Conservation (phyloP, 306 rosid species). For the Prunus salicina region DNA sequence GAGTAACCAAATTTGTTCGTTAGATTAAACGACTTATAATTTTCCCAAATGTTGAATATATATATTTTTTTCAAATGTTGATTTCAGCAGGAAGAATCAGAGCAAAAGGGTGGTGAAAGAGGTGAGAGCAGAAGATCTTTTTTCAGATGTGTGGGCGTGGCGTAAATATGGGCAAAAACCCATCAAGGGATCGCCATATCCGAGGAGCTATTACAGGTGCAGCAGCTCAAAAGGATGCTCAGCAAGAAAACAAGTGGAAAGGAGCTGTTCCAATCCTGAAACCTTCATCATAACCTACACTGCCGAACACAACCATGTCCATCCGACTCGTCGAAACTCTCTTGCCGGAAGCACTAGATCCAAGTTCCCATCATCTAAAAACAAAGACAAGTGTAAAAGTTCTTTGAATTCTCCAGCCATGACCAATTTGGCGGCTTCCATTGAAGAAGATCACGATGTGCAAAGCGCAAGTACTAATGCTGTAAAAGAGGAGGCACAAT, state of each 20-base stretch:
- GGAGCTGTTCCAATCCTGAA: conserved; percentile 56
- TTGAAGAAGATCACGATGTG: neutral
- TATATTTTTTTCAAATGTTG: neutral
- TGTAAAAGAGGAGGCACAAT: conserved; percentile 15
- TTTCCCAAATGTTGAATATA: neutral
- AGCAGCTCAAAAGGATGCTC: conserved; percentile 84
- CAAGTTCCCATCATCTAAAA: conserved; percentile 26
- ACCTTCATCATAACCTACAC: conserved; percentile 67
- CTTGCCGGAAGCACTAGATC: conserved; percentile 45
- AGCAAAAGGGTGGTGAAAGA: conserved; percentile 60
- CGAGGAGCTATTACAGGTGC: conserved; percentile 86
- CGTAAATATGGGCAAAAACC: conserved; percentile 97
- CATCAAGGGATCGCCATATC: conserved; percentile 90
- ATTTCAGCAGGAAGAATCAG: conserved; percentile 52
- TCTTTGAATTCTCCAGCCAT: neutral
- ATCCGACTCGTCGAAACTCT: conserved; percentile 59
- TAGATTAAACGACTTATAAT: neutral
- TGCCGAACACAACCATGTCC: conserved; percentile 74
- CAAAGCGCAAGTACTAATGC: neutral
- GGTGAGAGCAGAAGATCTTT: conserved; percentile 46
- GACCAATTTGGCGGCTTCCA: neutral
- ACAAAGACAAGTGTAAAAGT: neutral
- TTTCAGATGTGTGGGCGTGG: conserved; percentile 88
- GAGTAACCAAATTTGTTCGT: no score
- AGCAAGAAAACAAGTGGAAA: conserved; percentile 87